Evolutionary conservation across 371 early-diverging fungal species (phyloP), one percentile per base, ranked within the genome.

Genomic region (Lichtheimia ramosa): DNA sequence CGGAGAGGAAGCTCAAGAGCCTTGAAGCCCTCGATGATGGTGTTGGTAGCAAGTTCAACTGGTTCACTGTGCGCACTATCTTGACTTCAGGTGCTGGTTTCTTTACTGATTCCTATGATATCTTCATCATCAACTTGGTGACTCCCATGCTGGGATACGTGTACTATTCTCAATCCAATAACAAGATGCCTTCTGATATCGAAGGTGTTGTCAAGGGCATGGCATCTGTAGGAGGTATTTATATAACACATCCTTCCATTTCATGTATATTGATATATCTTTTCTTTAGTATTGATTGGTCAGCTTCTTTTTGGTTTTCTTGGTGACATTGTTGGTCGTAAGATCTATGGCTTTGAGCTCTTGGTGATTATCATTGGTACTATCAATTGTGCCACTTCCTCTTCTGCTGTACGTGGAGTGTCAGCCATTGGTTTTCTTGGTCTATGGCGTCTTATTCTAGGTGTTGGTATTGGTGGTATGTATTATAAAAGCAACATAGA

Each of bases 41-140:
- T 49, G 60, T 51, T 55, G 74, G 74, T 54, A 68, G 69, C 61
- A 63, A 70, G 18, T 73, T 75, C 73, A 77, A 77, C 57, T 90
- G 91, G 91, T 91, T 91, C 71, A 92, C 93, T 63, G 64, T 92
- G 49, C 85, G 90, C 54, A 88, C 95, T 28, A 86, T 90, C 70
- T 64, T 93, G 41, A 92, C 93, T 23, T 83, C 93, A 2, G 95
- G 95, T 48, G 81, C 88, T 52, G 94, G 95, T 61, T 93, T 92
- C 81, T 92, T 90, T 67, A 93, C 93, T 20, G 93, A 93, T 70
- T 88, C 92, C 15, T 92, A 93, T 74, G 93, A 95, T 83, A 82
- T 92, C 41, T 95, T 94, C 62, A 87, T 89, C 56, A 93, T 93
- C 71, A 88, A 88, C 67, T 71, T 92, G 66, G 88, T 89, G 54